Evolutionary conservation across 1,139 yeast species (phyloP).

Genomic region (Kodamaea ohmeri): DNA sequence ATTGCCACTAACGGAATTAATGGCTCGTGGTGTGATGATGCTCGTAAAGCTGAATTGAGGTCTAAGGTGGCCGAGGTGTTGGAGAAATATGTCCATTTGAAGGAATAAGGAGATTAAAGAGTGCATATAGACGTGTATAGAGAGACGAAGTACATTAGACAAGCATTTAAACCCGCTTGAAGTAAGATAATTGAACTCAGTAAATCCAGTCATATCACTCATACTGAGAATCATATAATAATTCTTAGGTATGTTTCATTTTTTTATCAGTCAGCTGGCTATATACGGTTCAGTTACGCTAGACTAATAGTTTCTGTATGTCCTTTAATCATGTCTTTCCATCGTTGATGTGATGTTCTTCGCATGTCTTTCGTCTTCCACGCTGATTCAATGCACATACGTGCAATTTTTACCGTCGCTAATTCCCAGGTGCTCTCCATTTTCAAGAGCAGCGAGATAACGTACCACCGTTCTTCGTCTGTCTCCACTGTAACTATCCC

Average conservation of each 20-base stretch:
- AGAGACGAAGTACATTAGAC: too few relatives aligned
- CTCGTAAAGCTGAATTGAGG: slow-evolving; percentile 48
- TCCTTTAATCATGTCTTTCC: slow-evolving; percentile 35
- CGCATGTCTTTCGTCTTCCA: slow-evolving; percentile 39
- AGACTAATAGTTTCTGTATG: slow-evolving; percentile 35
- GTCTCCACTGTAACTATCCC: slow-evolving; percentile 30
- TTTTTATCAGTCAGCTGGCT: too few relatives aligned
- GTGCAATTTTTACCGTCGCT: slow-evolving; percentile 33
- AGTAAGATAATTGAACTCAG: not conserved
- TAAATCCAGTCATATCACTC: too few relatives aligned
- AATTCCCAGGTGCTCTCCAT: slow-evolving; percentile 34
- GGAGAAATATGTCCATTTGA: slow-evolving; percentile 33
- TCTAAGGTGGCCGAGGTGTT: slow-evolving; percentile 46
- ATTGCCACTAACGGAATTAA: slow-evolving; percentile 59
- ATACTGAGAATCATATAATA: too few relatives aligned
- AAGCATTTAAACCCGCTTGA: too few relatives aligned
- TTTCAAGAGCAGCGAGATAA: slow-evolving; percentile 26
- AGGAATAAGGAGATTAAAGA: too few relatives aligned
- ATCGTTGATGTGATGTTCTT: slow-evolving; percentile 18
- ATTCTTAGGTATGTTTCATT: too few relatives aligned
- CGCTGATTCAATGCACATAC: slow-evolving; percentile 28
- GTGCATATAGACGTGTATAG: too few relatives aligned
- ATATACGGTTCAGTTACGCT: slow-evolving; percentile 17
- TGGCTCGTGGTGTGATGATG: slow-evolving; percentile 67
- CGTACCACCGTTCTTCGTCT: slow-evolving; percentile 35